Base-by-base conservation (phyloP, 2,329 filamentous ascomycete genomes). In the Xylariales sp. region DNA sequence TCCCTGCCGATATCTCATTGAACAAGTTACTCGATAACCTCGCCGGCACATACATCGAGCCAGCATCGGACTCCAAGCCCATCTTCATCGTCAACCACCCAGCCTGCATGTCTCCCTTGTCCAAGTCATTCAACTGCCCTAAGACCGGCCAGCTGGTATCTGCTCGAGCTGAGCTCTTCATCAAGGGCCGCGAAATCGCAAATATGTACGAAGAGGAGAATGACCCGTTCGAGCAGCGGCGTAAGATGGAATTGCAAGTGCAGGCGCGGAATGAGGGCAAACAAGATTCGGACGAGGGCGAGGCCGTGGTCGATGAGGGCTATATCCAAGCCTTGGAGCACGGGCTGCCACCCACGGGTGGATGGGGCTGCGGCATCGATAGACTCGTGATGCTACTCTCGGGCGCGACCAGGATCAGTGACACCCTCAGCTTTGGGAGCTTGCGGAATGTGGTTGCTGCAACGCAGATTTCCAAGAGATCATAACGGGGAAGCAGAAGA, bases 141-240 rank as follows among this genome's bases (percentile, higher is more conserved):
- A 62, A 57, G 7, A 84, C 82, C 0, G 71, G 74, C 11, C 90
- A 96, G 59, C 64, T 76, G 7, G 80, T 95, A 1, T 84, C 88
- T 1, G 86, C 88, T 1, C 82, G 90, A 5, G 87, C 86, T 0
- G 90, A 96, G 64, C 76, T 95, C 16, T 95, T 95, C 64, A 78
- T 94, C 47, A 68, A 79, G 37, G 81, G 84, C 29, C 79, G 80
- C 41, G 93, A 98, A 59, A 74, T 95, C 22, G 88, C 91, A 46
- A 98, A 98, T 63, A 94, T 91, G 70, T 98, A 98, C 62, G 93
- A 98, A 62, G 93, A 98, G 65, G 93, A 98, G 61, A 98, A 98
- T 62, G 86, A 88, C 38, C 93, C 93, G 0, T 82, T 85, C 40
- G 86, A 84, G 54, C 93, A 98, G 66, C 76, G 86, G 33, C 73